A percentile compares a stretch with the other conserved stretches of the same genome.
These are phyloP conservation scores for Aeminium ludgeri DNA, from an alignment of 495 filamentous ascomycete species.

Conservation along the genomic window DNA sequence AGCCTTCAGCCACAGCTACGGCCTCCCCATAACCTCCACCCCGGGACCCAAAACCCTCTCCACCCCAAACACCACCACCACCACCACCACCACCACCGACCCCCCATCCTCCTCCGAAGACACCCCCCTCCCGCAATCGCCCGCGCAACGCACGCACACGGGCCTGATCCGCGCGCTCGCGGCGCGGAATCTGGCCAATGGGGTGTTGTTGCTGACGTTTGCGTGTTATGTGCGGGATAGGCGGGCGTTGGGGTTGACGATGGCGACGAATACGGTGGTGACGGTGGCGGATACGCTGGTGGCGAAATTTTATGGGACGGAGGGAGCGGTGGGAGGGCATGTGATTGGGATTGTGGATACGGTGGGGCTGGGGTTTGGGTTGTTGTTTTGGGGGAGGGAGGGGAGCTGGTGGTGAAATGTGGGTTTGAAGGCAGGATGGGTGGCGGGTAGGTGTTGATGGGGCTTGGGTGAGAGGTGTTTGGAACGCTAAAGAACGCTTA, in stretches of 20 bases:
- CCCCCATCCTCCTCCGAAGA: no score
- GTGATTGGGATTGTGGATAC: neutral
- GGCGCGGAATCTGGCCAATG: neutral
- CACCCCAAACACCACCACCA: no score
- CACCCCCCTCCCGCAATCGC: no score
- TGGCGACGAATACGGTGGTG: neutral
- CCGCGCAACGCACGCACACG: no score
- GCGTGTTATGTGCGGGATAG: neutral
- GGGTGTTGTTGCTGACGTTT: neutral
- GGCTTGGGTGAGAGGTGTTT: no score
- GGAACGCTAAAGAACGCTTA: no score
- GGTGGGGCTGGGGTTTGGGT: neutral
- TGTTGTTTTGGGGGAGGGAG: neutral
- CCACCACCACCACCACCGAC: no score
- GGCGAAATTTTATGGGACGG: neutral
- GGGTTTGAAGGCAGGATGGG: no score
- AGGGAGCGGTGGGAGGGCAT: neutral
- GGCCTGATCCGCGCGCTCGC: neutral
- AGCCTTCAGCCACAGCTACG: conserved; percentile 7
- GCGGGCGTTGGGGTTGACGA: neutral
- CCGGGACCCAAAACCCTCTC: no score
- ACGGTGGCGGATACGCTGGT: neutral
- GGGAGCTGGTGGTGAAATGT: neutral
- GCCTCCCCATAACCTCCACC: conserved; percentile 4
- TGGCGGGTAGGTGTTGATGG: no score